phyloP scores from a whole-genome alignment of 176 grass and related monocot species.

The Avena insularis region DNA sequence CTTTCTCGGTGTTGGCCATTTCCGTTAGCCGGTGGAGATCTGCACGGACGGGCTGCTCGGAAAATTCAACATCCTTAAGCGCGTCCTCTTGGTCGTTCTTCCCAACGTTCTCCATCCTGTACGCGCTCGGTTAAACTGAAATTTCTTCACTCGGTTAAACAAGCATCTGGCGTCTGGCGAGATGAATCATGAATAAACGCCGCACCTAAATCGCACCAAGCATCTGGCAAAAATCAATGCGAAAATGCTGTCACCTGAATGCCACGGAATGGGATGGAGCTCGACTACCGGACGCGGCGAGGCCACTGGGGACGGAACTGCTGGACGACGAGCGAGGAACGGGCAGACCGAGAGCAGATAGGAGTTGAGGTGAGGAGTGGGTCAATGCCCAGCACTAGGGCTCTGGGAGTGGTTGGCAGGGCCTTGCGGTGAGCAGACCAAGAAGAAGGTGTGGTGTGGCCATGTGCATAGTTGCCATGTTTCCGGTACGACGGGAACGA shows the following conservation, averaged over 20 bases:
- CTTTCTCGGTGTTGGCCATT: constrained; percentile 69
- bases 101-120: constrained; percentile 59
- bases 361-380: no score
- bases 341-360: no score
- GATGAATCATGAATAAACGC: constrained; percentile 11
- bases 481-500: no score
- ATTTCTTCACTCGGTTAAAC: background rate
- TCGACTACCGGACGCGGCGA: no score
- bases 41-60: constrained; percentile 38
- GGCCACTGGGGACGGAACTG: no score
- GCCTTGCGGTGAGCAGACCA: constrained; percentile 18
- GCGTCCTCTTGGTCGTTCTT: constrained; percentile 49
- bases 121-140: background rate
- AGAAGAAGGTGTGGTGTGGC: constrained; percentile 48
- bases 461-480: background rate
- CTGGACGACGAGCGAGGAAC: no score
- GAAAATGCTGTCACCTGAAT: no score
- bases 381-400: no score
- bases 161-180: background rate
- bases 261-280: no score
- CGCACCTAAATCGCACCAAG: background rate
- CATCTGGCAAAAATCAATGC: no score
- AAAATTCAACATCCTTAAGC: constrained; percentile 62
- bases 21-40: constrained; percentile 62
- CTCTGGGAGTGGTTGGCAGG: background rate